Evolutionary conservation across 2,329 filamentous ascomycete genomes (phyloP), one percentile per base, ranked within the genome.

Genomic region (Fusarium ambrosium): DNA sequence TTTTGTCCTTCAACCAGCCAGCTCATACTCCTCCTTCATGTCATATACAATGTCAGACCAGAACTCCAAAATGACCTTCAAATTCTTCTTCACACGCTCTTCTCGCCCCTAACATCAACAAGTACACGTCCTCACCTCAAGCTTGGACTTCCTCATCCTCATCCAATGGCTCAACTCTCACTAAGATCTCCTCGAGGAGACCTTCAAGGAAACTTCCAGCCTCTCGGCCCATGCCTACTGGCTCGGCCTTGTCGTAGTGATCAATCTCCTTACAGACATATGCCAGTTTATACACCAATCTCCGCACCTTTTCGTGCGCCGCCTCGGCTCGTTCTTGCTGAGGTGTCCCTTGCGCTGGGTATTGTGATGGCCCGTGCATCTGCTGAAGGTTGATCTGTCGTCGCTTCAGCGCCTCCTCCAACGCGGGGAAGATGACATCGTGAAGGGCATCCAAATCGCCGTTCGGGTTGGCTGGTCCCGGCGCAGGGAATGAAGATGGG

Each of bases 141-240:
- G 76, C 67, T 77, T 72, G 77, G 8, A 67, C 66, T 37, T 78
- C 77, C 64, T 91, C 90, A n/a, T 91, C 90, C 76, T 95, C 94
- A 78, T 97, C 94, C 71, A 95, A 87, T 5, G 95, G 94, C 85
- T 98, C 96, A 16, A 98, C 94, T 66, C 97, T 87, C 39, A 98
- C 95, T 24, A 99, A 86, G 27, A 99, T 93, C 86, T 99, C 97
- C 82, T 99, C 97, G 37, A 99, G 85, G 72, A 98, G 90, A 0
- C 95, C 96, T 82, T 99, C 97, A 9, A 98, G 84, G 77, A 98
- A 97, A 1, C 94, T 94, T 53, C 92, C 92, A 2, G 98, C 95
- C 29, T 96, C 95, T 53, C 94, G 92, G 0, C 95, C 96, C 96
- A 98, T 98, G 1, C 95, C 95, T 13, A 98, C 95, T 7, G 95